Conservation (phyloP, 2,329 filamentous ascomycete species). For the Esteya vermicola region DNA sequence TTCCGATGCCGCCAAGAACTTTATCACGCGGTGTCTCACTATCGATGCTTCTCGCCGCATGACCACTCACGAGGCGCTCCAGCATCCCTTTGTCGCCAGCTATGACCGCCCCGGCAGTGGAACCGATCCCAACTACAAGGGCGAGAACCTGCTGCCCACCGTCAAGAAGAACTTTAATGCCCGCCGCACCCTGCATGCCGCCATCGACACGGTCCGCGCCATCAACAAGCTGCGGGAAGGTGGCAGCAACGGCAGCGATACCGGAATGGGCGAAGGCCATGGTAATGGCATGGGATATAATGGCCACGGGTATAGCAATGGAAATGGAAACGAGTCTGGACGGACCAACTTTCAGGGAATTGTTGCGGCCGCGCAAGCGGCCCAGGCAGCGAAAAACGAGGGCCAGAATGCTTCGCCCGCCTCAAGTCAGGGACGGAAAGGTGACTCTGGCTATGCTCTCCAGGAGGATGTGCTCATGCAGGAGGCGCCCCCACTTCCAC, state of each 20-base stretch:
- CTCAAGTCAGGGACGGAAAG: too few species aligned
- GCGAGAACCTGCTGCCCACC: constrained; percentile 50
- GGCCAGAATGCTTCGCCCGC: too few species aligned
- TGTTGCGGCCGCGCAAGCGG: neutral
- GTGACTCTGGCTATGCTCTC: constrained; percentile 37
- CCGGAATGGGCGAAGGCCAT: neutral
- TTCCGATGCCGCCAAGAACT: constrained; percentile 71
- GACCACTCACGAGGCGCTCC: constrained; percentile 70
- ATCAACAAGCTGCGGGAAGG: constrained; percentile 58
- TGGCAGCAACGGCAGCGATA: constrained; percentile 27
- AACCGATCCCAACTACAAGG: constrained; percentile 31
- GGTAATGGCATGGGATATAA: neutral
- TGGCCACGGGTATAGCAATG: neutral
- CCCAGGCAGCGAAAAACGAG: neutral
- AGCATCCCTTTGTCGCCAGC: constrained; percentile 50
- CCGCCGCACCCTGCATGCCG: constrained; percentile 51
- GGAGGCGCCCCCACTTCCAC: constrained; percentile 21
- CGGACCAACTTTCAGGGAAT: too few species aligned
- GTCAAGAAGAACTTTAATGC: constrained; percentile 67
- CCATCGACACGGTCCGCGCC: constrained; percentile 56
- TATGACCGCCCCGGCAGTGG: constrained; percentile 21
- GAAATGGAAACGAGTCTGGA: too few species aligned
- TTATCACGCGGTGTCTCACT: constrained; percentile 83
- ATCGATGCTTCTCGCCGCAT: constrained; percentile 78
- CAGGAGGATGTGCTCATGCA: constrained; percentile 34